phyloP scores from a whole-genome alignment of 768 basidiomycete species.

The Cyathus striatus region DNA sequence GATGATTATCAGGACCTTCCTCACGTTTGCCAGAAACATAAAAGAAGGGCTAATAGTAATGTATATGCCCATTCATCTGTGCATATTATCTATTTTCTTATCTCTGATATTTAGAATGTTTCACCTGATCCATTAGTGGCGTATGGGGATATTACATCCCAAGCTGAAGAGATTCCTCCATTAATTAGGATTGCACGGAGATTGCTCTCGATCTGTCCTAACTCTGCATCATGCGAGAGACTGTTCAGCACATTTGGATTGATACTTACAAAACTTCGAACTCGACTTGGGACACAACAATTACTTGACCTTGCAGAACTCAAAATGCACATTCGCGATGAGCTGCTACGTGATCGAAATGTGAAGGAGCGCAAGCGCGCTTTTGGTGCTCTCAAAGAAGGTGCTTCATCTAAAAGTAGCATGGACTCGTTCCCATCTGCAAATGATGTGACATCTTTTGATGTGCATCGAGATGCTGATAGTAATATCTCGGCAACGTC shows the following conservation, averaged over 20 bases:
- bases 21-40: background rate
- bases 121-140: background rate
- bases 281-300: slow-evolving; percentile 12
- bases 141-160: background rate
- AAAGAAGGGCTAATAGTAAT: slow-evolving; percentile 9
- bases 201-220: slow-evolving; percentile 17
- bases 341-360: no score
- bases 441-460: no score
- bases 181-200: slow-evolving; percentile 13
- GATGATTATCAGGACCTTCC: slow-evolving; percentile 3
- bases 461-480: no score
- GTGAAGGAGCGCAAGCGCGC: no score
- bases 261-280: slow-evolving; percentile 20
- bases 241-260: slow-evolving; percentile 24
- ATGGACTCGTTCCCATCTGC: no score
- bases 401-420: no score
- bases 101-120: slow-evolving; percentile 8
- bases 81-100: slow-evolving; percentile 12
- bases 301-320: slow-evolving; percentile 16
- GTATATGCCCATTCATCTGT: slow-evolving; percentile 5
- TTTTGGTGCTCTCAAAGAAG: no score
- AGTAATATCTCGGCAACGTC: no score
- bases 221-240: slow-evolving; percentile 23
- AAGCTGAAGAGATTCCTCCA: slow-evolving; percentile 2
- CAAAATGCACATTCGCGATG: slow-evolving; percentile 21